A percentile compares a stretch with the other conserved stretches of the same genome.
Conservation (phyloP, 139 green algal genomes). For the Tetraselmis striata region DNA sequence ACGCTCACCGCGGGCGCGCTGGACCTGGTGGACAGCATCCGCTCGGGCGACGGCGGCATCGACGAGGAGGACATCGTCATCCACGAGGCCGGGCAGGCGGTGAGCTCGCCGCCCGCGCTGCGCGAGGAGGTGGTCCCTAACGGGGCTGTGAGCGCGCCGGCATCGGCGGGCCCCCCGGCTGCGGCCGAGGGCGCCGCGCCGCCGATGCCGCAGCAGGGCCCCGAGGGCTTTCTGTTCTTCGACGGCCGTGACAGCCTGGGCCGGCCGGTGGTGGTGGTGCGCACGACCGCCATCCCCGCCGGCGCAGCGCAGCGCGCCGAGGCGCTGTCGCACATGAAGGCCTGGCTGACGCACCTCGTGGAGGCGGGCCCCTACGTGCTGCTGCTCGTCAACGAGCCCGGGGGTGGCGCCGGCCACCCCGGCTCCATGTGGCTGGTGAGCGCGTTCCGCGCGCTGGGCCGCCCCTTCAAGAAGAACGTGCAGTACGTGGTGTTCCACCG, state of each 20-base stretch:
- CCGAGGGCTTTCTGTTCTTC: constrained; percentile 48
- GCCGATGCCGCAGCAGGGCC: background rate
- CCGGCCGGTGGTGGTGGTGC: constrained; percentile 67
- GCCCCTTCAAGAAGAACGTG: constrained; percentile 72
- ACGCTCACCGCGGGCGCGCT: background rate
- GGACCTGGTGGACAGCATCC: background rate
- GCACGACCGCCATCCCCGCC: constrained; percentile 52
- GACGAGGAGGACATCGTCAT: background rate
- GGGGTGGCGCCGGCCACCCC: constrained; percentile 10
- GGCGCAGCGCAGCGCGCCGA: constrained; percentile 22
- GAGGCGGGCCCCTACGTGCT: constrained; percentile 40
- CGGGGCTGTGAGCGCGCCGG: no score
- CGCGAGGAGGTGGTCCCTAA: background rate
- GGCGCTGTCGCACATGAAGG: constrained; percentile 40
- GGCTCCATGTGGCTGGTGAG: constrained; percentile 55
- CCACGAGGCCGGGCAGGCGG: background rate
- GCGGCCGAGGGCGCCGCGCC: background rate
- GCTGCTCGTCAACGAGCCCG: constrained; percentile 40
- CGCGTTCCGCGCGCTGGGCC: constrained; percentile 51
- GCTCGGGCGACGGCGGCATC: background rate
- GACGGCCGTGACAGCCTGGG: constrained; percentile 60
- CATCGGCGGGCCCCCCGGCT: background rate
- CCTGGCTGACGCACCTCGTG: constrained; percentile 53
- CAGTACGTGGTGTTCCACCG: constrained; percentile 66
- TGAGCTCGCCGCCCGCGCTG: background rate